Evolutionary conservation across 192 early-diverging fungal species (phyloP).

Genomic region (Phycomyces blakesleeanus): DNA sequence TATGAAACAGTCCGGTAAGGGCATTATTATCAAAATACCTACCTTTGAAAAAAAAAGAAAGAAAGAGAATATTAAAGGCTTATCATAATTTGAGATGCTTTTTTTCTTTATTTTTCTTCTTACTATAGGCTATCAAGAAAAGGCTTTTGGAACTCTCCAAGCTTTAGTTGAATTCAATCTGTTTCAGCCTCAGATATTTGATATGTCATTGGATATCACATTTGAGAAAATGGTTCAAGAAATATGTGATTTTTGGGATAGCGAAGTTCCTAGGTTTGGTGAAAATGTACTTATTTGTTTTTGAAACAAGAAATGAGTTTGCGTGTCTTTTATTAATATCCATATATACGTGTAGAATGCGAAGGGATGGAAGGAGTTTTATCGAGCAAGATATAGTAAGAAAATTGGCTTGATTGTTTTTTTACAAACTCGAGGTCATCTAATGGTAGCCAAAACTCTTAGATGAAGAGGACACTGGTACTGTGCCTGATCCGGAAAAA

Average conservation of each 20-base stretch:
- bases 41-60: background rate
- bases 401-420: background rate
- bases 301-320: no score
- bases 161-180: conserved; percentile 49
- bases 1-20: conserved; percentile 51
- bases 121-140: conserved; percentile 46
- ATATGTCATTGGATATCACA: conserved; percentile 3
- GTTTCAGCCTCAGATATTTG: conserved; percentile 29
- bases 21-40: background rate
- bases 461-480: background rate
- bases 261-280: conserved; percentile 50
- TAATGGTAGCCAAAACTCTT: background rate
- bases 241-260: conserved; percentile 52
- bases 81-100: no score
- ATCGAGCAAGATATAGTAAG: conserved; percentile 31
- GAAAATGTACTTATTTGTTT: conserved; percentile 32
- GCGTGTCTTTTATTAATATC: background rate
- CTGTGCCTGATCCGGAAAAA: background rate
- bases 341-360: conserved; percentile 26
- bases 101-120: no score
- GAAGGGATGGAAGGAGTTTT: conserved; percentile 41
- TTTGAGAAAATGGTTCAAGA: conserved; percentile 36
- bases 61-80: no score
- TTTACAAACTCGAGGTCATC: no score
- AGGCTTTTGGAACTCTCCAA: conserved; percentile 45